Conservation (phyloP, 106 monocot genomes). For the Vanilla planifolia region DNA sequence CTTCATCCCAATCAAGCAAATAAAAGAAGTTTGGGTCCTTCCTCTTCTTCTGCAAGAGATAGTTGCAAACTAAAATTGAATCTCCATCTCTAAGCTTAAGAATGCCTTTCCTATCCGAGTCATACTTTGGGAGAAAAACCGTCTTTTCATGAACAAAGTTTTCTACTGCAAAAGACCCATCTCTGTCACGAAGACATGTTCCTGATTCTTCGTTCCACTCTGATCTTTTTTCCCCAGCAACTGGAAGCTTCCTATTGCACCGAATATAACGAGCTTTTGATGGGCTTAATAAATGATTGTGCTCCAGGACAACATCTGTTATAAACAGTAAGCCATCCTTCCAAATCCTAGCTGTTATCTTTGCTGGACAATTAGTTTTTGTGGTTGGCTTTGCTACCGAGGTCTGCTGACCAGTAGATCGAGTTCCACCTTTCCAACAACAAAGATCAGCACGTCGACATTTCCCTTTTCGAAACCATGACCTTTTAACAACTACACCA, state of each 20-base stretch:
- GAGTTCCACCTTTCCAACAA: slow-evolving; percentile 1
- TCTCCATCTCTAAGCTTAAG: slow-evolving; percentile 2
- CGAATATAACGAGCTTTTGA: slow-evolving; percentile 4
- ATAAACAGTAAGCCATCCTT: neutral
- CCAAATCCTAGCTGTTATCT: neutral
- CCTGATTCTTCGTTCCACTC: neutral
- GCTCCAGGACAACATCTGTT: slow-evolving; percentile 1
- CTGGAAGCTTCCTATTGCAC: slow-evolving; percentile 1
- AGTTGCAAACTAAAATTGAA: neutral
- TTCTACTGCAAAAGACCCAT: neutral
- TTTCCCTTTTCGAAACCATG: slow-evolving; percentile 8
- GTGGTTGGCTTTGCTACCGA: neutral
- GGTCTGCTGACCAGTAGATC: neutral
- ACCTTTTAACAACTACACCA: neutral
- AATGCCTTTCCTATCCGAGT: neutral
- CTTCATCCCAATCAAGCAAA: slow-evolving; percentile 31
- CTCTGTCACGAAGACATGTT: neutral
- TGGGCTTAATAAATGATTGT: slow-evolving; percentile 5
- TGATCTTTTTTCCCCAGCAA: neutral
- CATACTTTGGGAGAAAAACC: neutral
- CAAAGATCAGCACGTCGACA: neutral
- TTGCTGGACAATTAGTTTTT: slow-evolving; percentile 3
- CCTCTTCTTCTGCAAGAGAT: neutral
- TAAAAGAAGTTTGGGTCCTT: slow-evolving; percentile 27
- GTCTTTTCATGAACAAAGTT: neutral